phyloP scores from a whole-genome alignment of 2,329 filamentous ascomycete genomes.

The Pseudocercospora pini-densiflorae region DNA sequence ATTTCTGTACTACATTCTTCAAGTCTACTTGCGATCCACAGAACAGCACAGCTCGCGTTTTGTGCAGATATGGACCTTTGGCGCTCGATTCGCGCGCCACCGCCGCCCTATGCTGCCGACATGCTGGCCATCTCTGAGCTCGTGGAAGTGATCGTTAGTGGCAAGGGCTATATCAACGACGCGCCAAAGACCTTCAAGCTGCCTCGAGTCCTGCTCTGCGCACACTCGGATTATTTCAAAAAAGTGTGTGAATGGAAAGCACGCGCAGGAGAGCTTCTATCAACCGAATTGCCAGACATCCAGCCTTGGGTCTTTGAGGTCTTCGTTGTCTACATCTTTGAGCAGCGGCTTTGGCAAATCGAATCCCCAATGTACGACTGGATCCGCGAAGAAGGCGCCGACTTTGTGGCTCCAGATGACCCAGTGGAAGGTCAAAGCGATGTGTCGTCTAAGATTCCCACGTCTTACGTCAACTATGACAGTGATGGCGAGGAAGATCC shows the following conservation, averaged over 20 bases:
- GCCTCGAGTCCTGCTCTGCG: background rate
- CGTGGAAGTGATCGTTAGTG: background rate
- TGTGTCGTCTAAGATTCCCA: background rate
- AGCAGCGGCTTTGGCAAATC: background rate
- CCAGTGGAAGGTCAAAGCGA: background rate
- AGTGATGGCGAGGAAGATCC: background rate
- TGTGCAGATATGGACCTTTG: background rate
- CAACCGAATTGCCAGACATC: background rate
- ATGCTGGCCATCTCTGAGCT: background rate
- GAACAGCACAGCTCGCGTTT: too few relatives aligned
- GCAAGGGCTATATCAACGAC: background rate
- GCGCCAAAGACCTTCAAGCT: background rate
- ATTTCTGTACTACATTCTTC: too few relatives aligned
- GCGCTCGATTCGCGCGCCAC: background rate
- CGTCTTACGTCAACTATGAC: background rate
- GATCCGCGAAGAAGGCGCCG: background rate
- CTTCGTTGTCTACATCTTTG: background rate
- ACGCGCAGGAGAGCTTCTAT: background rate
- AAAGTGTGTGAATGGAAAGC: constrained; percentile 3
- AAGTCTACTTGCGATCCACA: too few relatives aligned
- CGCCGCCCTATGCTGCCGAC: background rate
- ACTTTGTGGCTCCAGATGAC: background rate
- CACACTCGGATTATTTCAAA: constrained; percentile 2
- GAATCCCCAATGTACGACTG: background rate
- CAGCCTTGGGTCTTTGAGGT: background rate